Conservation (phyloP, 75 land plant species). For the Cunninghamia lanceolata region DNA sequence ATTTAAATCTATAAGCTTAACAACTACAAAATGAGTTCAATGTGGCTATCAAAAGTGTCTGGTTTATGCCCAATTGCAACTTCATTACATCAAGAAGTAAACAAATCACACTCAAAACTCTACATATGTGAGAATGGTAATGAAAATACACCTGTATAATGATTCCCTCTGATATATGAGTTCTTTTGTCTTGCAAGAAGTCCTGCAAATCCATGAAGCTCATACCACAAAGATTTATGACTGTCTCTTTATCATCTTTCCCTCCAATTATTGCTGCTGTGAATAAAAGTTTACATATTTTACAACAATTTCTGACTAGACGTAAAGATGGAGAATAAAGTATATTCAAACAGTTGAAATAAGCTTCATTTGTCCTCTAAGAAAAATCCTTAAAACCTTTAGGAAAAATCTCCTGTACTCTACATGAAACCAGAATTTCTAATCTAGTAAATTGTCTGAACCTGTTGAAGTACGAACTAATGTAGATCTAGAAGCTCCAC, state of each 20-base stretch:
- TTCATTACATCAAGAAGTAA: not conserved
- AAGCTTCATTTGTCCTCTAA: too few species aligned
- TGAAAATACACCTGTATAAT: not conserved
- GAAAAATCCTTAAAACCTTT: too few species aligned
- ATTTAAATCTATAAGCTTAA: not conserved
- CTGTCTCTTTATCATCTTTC: too few species aligned
- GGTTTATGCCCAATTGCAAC: not conserved
- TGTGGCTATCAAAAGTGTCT: not conserved
- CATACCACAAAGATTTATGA: constrained; percentile 23
- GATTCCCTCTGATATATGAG: constrained; percentile 24
- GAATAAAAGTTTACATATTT: too few species aligned
- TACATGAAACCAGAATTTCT: too few species aligned
- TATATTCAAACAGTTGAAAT: too few species aligned
- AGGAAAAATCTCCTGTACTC: too few species aligned
- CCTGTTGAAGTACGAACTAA: not conserved
- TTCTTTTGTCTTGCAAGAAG: constrained; percentile 28
- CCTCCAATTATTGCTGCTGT: too few species aligned
- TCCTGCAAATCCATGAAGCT: constrained; percentile 26
- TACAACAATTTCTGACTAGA: too few species aligned
- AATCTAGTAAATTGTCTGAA: too few species aligned
- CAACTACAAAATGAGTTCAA: not conserved
- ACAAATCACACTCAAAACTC: not conserved
- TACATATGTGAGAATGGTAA: not conserved
- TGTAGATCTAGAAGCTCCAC: not conserved
- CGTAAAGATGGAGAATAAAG: too few species aligned